Base-by-base conservation (phyloP, 352 stramenopile genomes). In the Globisporangium uncinulatum region DNA sequence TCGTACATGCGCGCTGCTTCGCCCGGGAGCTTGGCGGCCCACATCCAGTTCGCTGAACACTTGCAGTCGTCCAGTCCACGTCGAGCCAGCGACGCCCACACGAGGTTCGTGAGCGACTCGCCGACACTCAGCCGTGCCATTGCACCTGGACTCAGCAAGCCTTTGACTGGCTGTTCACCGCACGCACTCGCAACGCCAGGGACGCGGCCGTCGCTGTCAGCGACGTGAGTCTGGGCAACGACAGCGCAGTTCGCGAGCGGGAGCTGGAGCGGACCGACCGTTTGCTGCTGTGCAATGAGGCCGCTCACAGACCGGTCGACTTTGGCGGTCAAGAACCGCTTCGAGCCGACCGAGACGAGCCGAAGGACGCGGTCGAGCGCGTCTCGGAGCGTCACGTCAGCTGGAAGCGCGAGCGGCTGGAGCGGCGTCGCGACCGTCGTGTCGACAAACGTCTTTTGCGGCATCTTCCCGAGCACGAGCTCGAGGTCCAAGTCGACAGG, bases 21-120 rank as follows among this genome's bases (percentile, higher is more conserved):
- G n/a, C 97, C 97, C 6, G 90, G 84, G 24, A 99, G 86, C 80
- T 99, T 99, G 31, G 96, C 97, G 6, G 97, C 97, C 83, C 98
- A 99, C 97, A 99, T 99, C 97, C 97, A 99, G 80, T 99, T 99
- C 43, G 92, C 95, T 63, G 91, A 98, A 51, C 93, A 96, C 79
- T 99, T 99, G 74, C 97, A 96, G 71, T 99, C 96, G 32, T 94
- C 76, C n/a, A 99, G 84, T 10, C 83, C 87, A 29, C 90, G 96
- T 62, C 95, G 87, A 6, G 70, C 67, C 11, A 95, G 76, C 57
- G 85, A 90, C 0, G 97, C 97, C 89, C 95, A 99, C 65, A 99
- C 95, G 44, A 99, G 73, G 82, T 99, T 99, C 3, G 97, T 99
- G 52, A 99, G 84, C 45, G 97, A 92, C 71, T 99, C 97, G 21